Percentiles rank a stretch among this genome's conserved stretches.
Conservation (phyloP, 345 rosid species). For the Eutrema yunnanense region DNA sequence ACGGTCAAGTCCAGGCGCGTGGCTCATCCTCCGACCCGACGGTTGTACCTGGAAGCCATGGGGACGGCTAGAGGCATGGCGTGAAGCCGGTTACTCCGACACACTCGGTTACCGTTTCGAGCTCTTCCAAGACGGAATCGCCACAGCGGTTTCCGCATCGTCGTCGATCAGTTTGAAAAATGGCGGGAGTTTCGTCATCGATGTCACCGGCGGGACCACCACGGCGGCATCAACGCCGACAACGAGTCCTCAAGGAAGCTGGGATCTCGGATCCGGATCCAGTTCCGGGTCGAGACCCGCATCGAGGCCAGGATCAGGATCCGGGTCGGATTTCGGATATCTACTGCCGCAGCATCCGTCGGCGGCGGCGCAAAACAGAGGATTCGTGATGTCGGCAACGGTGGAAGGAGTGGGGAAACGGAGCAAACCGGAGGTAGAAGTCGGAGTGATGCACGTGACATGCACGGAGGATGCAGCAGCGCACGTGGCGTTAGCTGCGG, state of each 20-base stretch:
- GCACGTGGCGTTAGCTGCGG: slow-evolving; percentile 87
- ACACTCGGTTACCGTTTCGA: slow-evolving; percentile 75
- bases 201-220: slow-evolving; percentile 45
- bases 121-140: slow-evolving; percentile 56
- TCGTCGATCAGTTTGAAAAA: slow-evolving; percentile 51
- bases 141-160: slow-evolving; percentile 32
- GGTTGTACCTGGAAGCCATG: slow-evolving; percentile 90
- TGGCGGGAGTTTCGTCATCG: slow-evolving; percentile 79
- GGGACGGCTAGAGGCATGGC: slow-evolving; percentile 96
- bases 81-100: slow-evolving; percentile 48
- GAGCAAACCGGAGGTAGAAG: slow-evolving; percentile 70
- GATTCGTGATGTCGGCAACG: slow-evolving; percentile 87
- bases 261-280: slow-evolving; percentile 61
- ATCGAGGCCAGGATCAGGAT: slow-evolving; percentile 81
- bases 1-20: slow-evolving; percentile 83
- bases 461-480: slow-evolving; percentile 98
- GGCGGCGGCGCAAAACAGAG: slow-evolving; percentile 33
- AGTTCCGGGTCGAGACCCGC: slow-evolving; percentile 48
- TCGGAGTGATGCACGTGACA: slow-evolving; percentile 87
- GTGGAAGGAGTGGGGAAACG: slow-evolving; percentile 52
- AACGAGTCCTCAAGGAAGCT: slow-evolving; percentile 75
- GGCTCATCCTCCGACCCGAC: slow-evolving; percentile 85
- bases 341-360: slow-evolving; percentile 21
- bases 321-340: slow-evolving; percentile 61
- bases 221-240: slow-evolving; percentile 50